phyloP scores from a whole-genome alignment of 176 grass and related monocot genomes.

The Musa itinerans region DNA sequence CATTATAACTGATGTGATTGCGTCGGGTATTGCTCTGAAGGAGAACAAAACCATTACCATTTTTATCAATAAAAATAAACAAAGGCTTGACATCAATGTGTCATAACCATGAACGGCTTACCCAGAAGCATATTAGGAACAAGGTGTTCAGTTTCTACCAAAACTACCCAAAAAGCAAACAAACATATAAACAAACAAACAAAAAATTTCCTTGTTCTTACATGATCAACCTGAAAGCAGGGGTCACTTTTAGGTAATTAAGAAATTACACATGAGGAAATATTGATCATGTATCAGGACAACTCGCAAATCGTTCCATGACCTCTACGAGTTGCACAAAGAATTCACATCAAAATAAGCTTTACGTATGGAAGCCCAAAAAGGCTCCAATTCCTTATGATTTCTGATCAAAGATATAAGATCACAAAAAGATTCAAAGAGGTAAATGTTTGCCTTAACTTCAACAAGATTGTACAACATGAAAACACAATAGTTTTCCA shows the following conservation, averaged over 20 bases:
- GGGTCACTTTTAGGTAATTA: neutral
- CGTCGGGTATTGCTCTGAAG: neutral
- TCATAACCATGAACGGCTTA: too few species aligned
- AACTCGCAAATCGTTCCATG: neutral
- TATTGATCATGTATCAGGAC: neutral
- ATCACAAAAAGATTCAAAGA: too few species aligned
- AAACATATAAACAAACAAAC: neutral
- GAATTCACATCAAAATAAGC: too few species aligned
- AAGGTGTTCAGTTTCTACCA: neutral
- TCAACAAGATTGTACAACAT: neutral
- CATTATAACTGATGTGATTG: slow-evolving; percentile 4
- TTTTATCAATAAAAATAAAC: neutral
- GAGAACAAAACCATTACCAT: neutral
- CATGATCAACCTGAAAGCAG: neutral
- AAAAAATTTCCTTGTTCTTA: neutral
- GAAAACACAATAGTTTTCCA: neutral
- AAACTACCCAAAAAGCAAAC: neutral
- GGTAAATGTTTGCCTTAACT: too few species aligned
- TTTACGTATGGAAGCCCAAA: too few species aligned
- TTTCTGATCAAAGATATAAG: too few species aligned
- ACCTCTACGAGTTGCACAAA: too few species aligned
- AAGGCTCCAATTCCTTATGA: too few species aligned
- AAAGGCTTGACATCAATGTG: neutral
- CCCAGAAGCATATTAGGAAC: too few species aligned
- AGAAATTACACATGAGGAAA: neutral